Base-by-base conservation (phyloP, 176 grass and related monocot species). In the Dactylis glomerata region DNA sequence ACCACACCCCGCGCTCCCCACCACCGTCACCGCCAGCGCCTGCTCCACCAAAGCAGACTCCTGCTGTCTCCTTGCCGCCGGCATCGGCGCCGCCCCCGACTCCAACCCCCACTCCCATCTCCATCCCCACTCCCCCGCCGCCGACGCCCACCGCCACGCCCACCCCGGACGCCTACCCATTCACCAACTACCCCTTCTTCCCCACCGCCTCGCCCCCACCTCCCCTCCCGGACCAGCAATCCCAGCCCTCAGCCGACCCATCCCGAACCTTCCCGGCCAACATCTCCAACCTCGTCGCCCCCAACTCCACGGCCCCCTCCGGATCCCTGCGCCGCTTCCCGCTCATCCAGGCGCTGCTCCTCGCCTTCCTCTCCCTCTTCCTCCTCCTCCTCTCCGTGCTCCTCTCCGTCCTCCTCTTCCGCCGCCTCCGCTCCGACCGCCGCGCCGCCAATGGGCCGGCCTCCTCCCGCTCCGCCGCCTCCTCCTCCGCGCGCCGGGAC, bases 131-230 rank as follows among this genome's bases (percentile, higher is more conserved):
- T 1, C 57, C 36, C 0, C 26, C 58, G 0, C 22, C 87, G 22
- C 76, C 83, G 13, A 52, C 88, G 14, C 78, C 73, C 31, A 82
- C 83, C 61, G 51, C 78, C 13, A 82, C 19, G 3, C 83, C 88
- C 26, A 32, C 70, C 24, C 34, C 71, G 23, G 79, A 82, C 5
- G 73, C 79, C 0, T 81, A 85, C n/a, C 87, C 87, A 6, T 89
- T 89, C 87, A 85, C 87, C 44, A 73, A 73, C 84, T 47, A 86
- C 88, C 88, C 88, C 1, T 90, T 90, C 84, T 90, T 90, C 84
- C 88, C 88, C 6, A 1, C 51, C 84, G 3, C 10, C 15, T 10
- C 84, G 1, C 84, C 88, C 2, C 88, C 79, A 0, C 22, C 83
- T 1, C 64, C 83, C 1, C 22, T 46, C 32, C 0, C 79, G 0